Evolutionary conservation across 2,329 filamentous ascomycete genomes (phyloP).

Genomic region (Karstenula rhodostoma): DNA sequence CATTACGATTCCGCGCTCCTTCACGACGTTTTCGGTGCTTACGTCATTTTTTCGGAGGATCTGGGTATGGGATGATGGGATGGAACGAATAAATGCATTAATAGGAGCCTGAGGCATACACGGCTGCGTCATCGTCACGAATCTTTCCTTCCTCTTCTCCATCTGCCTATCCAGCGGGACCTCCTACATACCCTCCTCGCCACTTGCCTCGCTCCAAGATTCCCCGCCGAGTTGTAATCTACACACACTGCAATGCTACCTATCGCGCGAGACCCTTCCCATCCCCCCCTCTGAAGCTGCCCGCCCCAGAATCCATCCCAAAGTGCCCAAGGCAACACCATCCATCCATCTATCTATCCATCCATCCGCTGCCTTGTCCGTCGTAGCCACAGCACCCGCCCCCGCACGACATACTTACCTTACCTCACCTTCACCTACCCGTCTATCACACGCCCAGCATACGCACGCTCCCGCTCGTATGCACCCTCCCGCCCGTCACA

Average conservation of each 20-base stretch:
- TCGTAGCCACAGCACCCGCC: too few relatives aligned
- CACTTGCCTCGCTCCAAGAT: background rate
- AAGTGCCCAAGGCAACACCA: background rate
- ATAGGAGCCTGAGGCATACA: conserved; percentile 6
- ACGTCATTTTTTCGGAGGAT: conserved; percentile 6
- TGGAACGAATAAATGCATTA: too few relatives aligned
- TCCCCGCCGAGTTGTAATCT: conserved; percentile 1
- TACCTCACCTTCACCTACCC: too few relatives aligned
- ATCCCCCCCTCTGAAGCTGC: background rate
- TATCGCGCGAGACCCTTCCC: background rate
- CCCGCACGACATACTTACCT: too few relatives aligned
- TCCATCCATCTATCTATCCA: too few relatives aligned
- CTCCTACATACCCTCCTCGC: background rate
- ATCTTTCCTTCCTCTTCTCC: background rate
- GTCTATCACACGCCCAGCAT: too few relatives aligned
- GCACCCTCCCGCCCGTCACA: too few relatives aligned
- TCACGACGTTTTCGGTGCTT: conserved; percentile 9
- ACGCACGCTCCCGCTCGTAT: too few relatives aligned
- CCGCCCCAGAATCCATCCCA: background rate
- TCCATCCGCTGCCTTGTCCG: too few relatives aligned
- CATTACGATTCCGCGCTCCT: conserved; percentile 4
- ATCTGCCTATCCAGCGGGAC: background rate
- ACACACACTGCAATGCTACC: background rate
- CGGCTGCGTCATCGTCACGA: background rate
- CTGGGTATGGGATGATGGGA: too few relatives aligned